Conservation (phyloP, 225 moss, liverwort and hornwort species). For the Neckera pumila region DNA sequence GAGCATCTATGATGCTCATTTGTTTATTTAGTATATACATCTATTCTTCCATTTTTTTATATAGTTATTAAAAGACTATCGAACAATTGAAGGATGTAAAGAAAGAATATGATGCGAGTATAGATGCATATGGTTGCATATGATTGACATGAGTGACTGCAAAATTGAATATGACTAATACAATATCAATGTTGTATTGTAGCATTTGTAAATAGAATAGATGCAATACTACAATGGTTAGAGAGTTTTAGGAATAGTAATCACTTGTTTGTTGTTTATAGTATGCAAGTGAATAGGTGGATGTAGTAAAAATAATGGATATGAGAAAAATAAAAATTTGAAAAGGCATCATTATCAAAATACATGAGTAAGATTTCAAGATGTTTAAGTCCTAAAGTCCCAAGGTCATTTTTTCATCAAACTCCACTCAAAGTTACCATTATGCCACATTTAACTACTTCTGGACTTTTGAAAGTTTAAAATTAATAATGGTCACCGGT, state of each 20-base stretch:
- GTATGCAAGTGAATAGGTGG: too few species aligned
- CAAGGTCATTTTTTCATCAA: not conserved
- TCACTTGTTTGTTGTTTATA: not conserved
- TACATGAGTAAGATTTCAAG: rapidly evolving
- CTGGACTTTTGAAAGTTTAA: too few species aligned
- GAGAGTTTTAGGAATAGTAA: not conserved
- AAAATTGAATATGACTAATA: not conserved
- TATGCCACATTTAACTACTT: too few species aligned
- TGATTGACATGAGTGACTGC: not conserved
- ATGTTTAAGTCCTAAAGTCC: not conserved
- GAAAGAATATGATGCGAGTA: not conserved
- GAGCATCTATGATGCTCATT: not conserved
- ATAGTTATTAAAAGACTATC: not conserved
- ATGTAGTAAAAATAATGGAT: not conserved
- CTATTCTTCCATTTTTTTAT: not conserved
- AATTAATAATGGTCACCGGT: too few species aligned
- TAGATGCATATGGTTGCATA: not conserved
- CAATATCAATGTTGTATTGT: not conserved
- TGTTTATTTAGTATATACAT: too few species aligned
- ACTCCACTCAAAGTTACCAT: not conserved
- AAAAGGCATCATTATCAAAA: not conserved
- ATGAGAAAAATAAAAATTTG: not conserved
- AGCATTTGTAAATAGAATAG: not conserved
- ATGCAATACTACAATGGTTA: not conserved
- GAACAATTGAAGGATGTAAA: not conserved